These are phyloP conservation scores for Soucietia sequanensis DNA, from an alignment of 805 yeast species.

Conservation along the genomic window DNA sequence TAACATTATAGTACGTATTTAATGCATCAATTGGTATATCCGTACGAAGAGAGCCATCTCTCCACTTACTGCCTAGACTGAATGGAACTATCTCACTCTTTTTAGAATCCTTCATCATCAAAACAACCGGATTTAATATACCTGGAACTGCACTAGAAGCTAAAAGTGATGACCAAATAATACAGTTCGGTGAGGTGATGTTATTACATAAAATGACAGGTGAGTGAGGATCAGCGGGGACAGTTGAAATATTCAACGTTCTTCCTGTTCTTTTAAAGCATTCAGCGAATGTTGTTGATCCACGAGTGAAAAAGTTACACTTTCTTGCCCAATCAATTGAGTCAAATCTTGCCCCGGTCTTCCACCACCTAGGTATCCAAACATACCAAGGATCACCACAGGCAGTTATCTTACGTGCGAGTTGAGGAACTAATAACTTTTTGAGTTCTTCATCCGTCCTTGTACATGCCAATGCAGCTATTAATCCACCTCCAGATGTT, in stretches of 20 bases:
- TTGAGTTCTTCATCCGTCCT: constrained; percentile 66
- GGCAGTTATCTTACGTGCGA: constrained; percentile 65
- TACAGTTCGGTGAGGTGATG: constrained; percentile 75
- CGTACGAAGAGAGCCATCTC: constrained; percentile 76
- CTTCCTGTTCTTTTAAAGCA: constrained; percentile 69
- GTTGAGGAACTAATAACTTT: constrained; percentile 54
- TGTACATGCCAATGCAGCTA: constrained; percentile 71
- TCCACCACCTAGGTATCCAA: constrained; percentile 65
- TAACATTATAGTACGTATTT: constrained; percentile 73
- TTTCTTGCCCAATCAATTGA: constrained; percentile 72
- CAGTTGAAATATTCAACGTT: constrained; percentile 69
- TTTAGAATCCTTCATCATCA: constrained; percentile 61
- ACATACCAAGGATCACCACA: constrained; percentile 61
- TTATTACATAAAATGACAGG: constrained; percentile 78
- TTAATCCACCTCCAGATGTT: constrained; percentile 78
- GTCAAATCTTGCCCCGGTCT: constrained; percentile 78
- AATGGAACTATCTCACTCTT: constrained; percentile 54
- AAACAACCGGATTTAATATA: constrained; percentile 71
- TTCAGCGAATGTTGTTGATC: constrained; percentile 71
- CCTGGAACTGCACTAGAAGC: constrained; percentile 88
- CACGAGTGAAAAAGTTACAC: constrained; percentile 66
- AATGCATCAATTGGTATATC: constrained; percentile 75
- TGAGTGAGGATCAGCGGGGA: constrained; percentile 79
- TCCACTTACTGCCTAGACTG: constrained; percentile 72
- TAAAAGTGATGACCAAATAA: constrained; percentile 74